Evolutionary conservation across 2,329 filamentous ascomycete genomes (phyloP).

Genomic region (Blastomyces parvus): DNA sequence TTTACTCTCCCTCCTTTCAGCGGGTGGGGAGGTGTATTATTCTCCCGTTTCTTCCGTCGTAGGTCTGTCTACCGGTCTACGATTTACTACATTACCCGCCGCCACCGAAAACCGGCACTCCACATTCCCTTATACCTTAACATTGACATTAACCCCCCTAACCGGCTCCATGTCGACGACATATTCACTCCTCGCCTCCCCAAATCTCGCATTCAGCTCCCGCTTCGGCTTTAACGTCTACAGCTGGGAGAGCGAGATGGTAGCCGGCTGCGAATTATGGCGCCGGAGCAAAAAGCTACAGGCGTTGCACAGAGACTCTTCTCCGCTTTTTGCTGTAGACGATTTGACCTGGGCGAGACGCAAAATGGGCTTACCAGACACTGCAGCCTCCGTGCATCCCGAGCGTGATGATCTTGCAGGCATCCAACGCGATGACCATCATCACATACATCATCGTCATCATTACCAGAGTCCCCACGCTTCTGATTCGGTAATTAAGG

Average conservation of each 20-base stretch:
- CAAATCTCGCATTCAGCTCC: slow-evolving; percentile 74
- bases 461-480: slow-evolving; percentile 46
- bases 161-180: slow-evolving; percentile 89
- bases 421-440: neutral
- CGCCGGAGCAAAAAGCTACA: slow-evolving; percentile 41
- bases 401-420: slow-evolving; percentile 15
- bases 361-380: slow-evolving; percentile 22
- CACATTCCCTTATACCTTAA: slow-evolving; percentile 87
- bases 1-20: slow-evolving; percentile 72
- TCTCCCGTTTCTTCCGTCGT: slow-evolving; percentile 89
- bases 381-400: slow-evolving; percentile 16
- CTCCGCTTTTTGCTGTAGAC: slow-evolving; percentile 22
- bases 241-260: slow-evolving; percentile 91
- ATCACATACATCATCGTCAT: too few species aligned
- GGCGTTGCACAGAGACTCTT: slow-evolving; percentile 7
- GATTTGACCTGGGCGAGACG: slow-evolving; percentile 38
- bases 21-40: slow-evolving; percentile 90
- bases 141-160: slow-evolving; percentile 82
- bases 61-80: slow-evolving; percentile 75
- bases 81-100: slow-evolving; percentile 77
- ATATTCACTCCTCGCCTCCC: slow-evolving; percentile 81
- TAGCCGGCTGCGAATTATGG: slow-evolving; percentile 89
- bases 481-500: slow-evolving; percentile 80
- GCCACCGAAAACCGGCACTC: slow-evolving; percentile 38
- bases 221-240: slow-evolving; percentile 97